Evolutionary conservation across 495 filamentous ascomycete genomes (phyloP).

Genomic region (Penicillium mononematosum): DNA sequence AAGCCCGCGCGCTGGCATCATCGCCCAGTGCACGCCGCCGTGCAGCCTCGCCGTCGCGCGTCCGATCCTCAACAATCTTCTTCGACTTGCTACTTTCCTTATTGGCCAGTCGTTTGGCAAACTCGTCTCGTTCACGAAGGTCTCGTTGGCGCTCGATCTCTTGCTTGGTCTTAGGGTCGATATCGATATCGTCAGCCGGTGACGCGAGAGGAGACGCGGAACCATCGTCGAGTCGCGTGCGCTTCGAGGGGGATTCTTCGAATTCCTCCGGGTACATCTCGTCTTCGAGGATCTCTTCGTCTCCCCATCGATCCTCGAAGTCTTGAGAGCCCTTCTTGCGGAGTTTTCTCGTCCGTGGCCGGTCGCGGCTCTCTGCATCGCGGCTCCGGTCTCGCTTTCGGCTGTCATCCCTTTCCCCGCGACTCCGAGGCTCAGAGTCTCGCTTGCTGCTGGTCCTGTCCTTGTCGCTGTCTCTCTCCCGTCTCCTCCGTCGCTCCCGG

Average conservation of each 20-base stretch:
- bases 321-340: slow-evolving; percentile 54
- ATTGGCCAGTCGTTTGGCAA: slow-evolving; percentile 66
- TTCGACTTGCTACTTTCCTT: slow-evolving; percentile 71
- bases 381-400: slow-evolving; percentile 47
- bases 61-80: slow-evolving; percentile 69
- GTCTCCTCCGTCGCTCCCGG: slow-evolving; percentile 48
- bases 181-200: slow-evolving; percentile 52
- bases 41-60: slow-evolving; percentile 56
- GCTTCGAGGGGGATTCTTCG: slow-evolving; percentile 57
- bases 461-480: slow-evolving; percentile 36
- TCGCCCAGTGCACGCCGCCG: slow-evolving; percentile 63
- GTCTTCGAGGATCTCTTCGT: slow-evolving; percentile 61
- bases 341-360: slow-evolving; percentile 52
- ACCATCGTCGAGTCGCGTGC: slow-evolving; percentile 55
- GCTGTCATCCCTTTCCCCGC: slow-evolving; percentile 36
- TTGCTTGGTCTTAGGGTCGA: slow-evolving; percentile 49
- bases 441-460: slow-evolving; percentile 28
- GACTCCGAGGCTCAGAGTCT: slow-evolving; percentile 23
- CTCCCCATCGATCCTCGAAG: slow-evolving; percentile 76
- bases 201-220: slow-evolving; percentile 49
- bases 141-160: slow-evolving; percentile 61
- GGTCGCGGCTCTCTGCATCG: slow-evolving; percentile 45
- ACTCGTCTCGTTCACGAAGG: slow-evolving; percentile 69
- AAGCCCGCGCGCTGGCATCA: slow-evolving; percentile 58
- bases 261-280: slow-evolving; percentile 46